Evolutionary conservation across 1,284 basidiomycete genomes (phyloP).

Genomic region (Hypsizygus ulmarius): DNA sequence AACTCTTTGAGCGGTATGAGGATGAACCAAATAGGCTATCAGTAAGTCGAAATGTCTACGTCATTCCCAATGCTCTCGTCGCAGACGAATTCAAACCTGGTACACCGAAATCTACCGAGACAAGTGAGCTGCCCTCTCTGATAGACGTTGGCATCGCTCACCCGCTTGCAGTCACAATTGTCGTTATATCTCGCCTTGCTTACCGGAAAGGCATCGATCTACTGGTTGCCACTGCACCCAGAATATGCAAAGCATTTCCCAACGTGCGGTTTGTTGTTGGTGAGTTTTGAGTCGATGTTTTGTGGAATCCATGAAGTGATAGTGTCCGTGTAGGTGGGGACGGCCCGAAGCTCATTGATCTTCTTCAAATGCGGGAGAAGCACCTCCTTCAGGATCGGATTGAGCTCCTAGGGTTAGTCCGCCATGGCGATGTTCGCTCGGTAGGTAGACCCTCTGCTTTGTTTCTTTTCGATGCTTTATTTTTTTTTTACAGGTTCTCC

Average conservation of each 20-base stretch:
- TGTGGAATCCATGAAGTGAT: no score
- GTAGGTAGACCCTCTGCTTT: constrained; percentile 26
- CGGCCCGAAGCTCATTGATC: constrained; percentile 92
- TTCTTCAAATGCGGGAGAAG: constrained; percentile 96
- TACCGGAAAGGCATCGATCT: constrained; percentile 98
- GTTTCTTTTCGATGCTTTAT: neutral
- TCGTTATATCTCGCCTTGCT: constrained; percentile 92
- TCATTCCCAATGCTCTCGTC: constrained; percentile 94
- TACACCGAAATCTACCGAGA: constrained; percentile 46
- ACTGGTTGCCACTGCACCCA: constrained; percentile 87
- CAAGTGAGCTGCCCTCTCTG: constrained; percentile 46
- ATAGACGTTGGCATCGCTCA: neutral
- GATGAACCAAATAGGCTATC: constrained; percentile 40
- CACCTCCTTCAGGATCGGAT: constrained; percentile 89
- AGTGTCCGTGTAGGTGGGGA: constrained; percentile 66
- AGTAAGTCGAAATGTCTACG: constrained; percentile 71
- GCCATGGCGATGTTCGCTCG: constrained; percentile 79
- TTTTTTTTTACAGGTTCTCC: constrained; percentile 59
- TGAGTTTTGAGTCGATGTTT: constrained; percentile 30
- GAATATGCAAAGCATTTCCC: constrained; percentile 82
- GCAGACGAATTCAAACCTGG: constrained; percentile 82
- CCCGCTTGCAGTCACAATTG: constrained; percentile 76
- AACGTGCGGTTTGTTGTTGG: constrained; percentile 89
- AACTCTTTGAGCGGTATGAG: constrained; percentile 54
- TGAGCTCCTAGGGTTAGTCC: constrained; percentile 80